Conservation (phyloP, 78 protist genomes). For the Chrysochromulina tobinii region DNA sequence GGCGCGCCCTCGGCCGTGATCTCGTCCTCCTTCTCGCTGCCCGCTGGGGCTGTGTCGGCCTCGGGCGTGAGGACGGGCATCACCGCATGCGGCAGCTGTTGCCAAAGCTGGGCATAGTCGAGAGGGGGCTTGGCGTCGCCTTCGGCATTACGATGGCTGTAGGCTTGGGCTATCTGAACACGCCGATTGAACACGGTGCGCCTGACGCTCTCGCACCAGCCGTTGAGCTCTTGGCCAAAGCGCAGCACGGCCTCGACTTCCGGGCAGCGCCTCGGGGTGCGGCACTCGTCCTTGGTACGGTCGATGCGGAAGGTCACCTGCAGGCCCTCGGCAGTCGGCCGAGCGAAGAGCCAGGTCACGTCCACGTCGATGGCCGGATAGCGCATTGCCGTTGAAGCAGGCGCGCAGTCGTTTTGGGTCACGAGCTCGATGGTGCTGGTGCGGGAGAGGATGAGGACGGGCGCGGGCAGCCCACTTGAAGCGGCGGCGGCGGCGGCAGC, state of each 20-base stretch:
- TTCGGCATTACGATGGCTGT: too few species aligned
- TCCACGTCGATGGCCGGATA: background rate
- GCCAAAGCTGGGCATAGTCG: background rate
- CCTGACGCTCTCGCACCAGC: too few species aligned
- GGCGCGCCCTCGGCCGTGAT: too few species aligned
- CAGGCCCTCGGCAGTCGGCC: background rate
- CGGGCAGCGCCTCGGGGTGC: conserved; percentile 38
- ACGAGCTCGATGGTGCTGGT: background rate
- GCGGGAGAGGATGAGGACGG: background rate
- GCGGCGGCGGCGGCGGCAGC: too few species aligned
- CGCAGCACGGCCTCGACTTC: background rate
- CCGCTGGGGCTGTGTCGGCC: too few species aligned
- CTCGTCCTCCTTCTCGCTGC: too few species aligned
- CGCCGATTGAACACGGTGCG: too few species aligned
- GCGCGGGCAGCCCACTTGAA: background rate
- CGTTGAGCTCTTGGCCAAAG: too few species aligned
- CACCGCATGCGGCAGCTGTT: background rate
- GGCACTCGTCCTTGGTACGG: background rate
- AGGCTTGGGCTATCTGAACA: too few species aligned
- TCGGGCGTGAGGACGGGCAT: too few species aligned
- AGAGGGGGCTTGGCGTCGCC: too few species aligned
- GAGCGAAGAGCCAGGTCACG: conserved; percentile 23
- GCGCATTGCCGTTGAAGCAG: background rate
- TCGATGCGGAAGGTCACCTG: conserved; percentile 19
- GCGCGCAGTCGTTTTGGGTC: background rate